Conservation (phyloP, 2,329 filamentous ascomycete genomes). For the Pseudonectria foliicola region DNA sequence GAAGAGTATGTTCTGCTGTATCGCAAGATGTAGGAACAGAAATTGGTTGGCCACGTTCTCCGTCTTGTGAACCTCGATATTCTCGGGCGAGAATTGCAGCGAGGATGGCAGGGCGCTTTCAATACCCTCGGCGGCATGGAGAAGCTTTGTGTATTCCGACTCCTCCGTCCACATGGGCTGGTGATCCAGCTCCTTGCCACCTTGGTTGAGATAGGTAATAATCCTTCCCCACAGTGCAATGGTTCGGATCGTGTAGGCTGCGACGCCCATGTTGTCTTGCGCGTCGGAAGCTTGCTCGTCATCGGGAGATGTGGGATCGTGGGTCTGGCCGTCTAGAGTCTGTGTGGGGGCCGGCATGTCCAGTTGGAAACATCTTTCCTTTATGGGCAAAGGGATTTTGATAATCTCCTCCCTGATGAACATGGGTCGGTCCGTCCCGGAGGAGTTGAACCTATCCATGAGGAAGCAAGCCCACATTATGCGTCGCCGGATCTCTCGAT, state of each 20-base stretch:
- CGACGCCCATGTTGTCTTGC: conserved; percentile 85
- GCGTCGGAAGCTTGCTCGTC: conserved; percentile 59
- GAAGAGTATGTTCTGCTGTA: conserved; percentile 85
- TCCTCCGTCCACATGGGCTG: conserved; percentile 74
- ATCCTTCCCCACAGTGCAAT: conserved; percentile 87
- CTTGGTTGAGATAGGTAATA: conserved; percentile 83
- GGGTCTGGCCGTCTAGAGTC: conserved; percentile 64
- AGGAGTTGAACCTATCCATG: conserved; percentile 97
- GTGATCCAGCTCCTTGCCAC: conserved; percentile 71
- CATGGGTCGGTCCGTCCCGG: conserved; percentile 83
- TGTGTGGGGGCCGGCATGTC: conserved; percentile 88
- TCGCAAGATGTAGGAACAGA: conserved; percentile 81
- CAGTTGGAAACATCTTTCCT: conserved; percentile 81
- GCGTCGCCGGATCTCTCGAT: conserved; percentile 83
- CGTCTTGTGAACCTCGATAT: conserved; percentile 75
- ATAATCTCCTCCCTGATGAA: conserved; percentile 87
- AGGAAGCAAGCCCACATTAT: conserved; percentile 98
- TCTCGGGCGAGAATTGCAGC: conserved; percentile 72
- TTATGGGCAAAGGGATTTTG: conserved; percentile 83
- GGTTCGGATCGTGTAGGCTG: conserved; percentile 79
- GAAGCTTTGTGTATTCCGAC: conserved; percentile 68
- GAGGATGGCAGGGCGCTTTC: conserved; percentile 59
- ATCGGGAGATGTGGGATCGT: conserved; percentile 53
- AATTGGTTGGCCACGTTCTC: conserved; percentile 88
- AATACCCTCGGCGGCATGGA: conserved; percentile 65